Base-by-base conservation (phyloP, 2,329 filamentous ascomycete genomes). In the Epichloe gansuensis region DNA sequence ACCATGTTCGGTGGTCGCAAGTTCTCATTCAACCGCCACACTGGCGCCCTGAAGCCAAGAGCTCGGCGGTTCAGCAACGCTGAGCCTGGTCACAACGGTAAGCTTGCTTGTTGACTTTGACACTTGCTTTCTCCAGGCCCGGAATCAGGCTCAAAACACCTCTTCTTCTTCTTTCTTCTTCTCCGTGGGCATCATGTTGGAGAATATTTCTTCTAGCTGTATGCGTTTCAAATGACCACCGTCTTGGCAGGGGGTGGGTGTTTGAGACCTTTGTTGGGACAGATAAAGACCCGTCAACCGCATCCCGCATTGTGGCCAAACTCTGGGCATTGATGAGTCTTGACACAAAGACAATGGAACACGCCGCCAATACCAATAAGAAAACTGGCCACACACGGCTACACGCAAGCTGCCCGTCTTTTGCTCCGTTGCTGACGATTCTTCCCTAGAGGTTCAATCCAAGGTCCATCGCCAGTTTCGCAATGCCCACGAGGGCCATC, bases 381-480 rank as follows among this genome's bases (percentile, higher is more conserved):
- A 6, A 11, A 8, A n/a, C 25, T n/a, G 28, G 28, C 28, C 9
- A 31, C 28, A 31, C 8, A 31, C 9, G 8, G 28, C 28, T 9
- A 11, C 8, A 9, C 4, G 2, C 38, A 34, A 51, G 13, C 8
- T 43, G 6, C 4, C 34, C 5, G 9, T 37, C 15, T 46, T 45
- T 6, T 37, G 4, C 23, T 21, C 17, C 38, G 38, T 43, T 25
- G 54, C 60, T 61, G 50, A 63, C 54, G 47, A 7, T 42, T 42
- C 35, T 13, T 13, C 11, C 21, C 37, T n/a, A 94, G 89, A 95
- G 74, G 77, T 83, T 59, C 82, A 79, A 63, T 95, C 89, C 62
- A 85, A 86, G 67, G 86, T 90, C 64, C 91, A 96, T 70, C 81
- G 85, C 57, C 86, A 94, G 67, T 95, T 96, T 73, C 86, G 91